A percentile compares a stretch with the other conserved stretches of the same genome.
These are phyloP conservation scores for Azolla pinnata DNA, from an alignment of 75 land plant genomes.

Conservation along the genomic window DNA sequence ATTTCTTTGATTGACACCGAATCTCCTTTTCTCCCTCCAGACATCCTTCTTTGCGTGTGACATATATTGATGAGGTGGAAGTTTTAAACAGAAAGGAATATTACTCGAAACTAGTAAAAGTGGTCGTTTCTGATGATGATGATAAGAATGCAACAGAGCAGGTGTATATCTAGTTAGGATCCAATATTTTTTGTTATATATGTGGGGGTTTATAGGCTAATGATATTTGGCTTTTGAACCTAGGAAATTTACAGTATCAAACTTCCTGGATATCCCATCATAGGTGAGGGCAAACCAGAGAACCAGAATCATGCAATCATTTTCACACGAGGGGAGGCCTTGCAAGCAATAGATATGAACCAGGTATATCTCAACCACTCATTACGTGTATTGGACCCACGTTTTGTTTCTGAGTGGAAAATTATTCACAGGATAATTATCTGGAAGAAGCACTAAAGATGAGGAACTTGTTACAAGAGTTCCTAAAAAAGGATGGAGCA, in stretches of 20 bases:
- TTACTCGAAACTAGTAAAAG: constrained; percentile 29
- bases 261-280: neutral
- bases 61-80: constrained; percentile 50
- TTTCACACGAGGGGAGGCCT: constrained; percentile 35
- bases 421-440: constrained; percentile 72
- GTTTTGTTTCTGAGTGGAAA: no score
- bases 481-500: constrained; percentile 55
- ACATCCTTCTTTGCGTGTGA: constrained; percentile 41
- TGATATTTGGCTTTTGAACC: neutral
- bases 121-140: neutral
- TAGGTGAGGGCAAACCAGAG: neutral
- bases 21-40: constrained; percentile 8
- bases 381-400: no score
- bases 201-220: neutral
- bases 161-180: neutral
- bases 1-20: no score
- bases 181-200: neutral
- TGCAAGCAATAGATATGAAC: constrained; percentile 76
- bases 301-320: neutral
- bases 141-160: neutral
- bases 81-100: constrained; percentile 19
- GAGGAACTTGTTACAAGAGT: constrained; percentile 91
- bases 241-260: neutral
- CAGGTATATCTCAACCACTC: constrained; percentile 49
- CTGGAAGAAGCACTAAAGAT: constrained; percentile 96